These are phyloP conservation scores for Leccinum solheimii DNA, from an alignment of 1,284 basidiomycete species.

Conservation along the genomic window DNA sequence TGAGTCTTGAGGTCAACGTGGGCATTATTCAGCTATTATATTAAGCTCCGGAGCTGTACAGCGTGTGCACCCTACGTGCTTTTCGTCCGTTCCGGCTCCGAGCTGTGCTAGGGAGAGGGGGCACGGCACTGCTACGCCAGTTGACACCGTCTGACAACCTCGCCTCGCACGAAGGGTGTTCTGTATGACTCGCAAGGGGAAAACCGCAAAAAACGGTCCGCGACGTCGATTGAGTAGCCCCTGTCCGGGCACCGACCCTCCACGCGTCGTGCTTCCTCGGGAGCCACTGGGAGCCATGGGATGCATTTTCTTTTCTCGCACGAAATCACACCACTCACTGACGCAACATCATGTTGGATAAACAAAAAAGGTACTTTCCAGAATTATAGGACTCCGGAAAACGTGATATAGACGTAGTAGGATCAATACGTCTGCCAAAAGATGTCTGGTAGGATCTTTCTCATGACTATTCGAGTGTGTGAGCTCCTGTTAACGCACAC, in stretches of 20 bases:
- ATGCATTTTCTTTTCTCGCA: neutral
- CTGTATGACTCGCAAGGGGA: neutral
- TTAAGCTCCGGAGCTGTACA: too few species aligned
- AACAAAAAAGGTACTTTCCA: neutral
- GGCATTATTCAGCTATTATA: too few species aligned
- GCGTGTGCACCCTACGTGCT: too few species aligned
- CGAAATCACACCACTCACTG: neutral
- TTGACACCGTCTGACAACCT: neutral
- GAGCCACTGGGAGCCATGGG: too few species aligned
- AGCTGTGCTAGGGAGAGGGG: too few species aligned
- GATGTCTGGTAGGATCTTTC: slow-evolving; percentile 37
- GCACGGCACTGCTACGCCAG: neutral
- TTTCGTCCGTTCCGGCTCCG: too few species aligned
- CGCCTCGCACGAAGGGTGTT: neutral
- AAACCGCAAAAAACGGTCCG: neutral
- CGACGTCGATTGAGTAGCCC: neutral
- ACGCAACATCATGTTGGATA: neutral
- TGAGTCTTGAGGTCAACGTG: too few species aligned
- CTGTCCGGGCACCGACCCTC: neutral
- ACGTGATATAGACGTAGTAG: neutral
- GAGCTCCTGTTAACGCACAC: slow-evolving; percentile 7
- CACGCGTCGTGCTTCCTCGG: neutral
- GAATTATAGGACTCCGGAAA: neutral
- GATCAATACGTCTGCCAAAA: slow-evolving; percentile 40
- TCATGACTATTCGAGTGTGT: slow-evolving; percentile 37